These are phyloP conservation scores for Sporothrix euskadiensis DNA, from an alignment of 2,329 filamentous ascomycete genomes.

Conservation along the genomic window DNA sequence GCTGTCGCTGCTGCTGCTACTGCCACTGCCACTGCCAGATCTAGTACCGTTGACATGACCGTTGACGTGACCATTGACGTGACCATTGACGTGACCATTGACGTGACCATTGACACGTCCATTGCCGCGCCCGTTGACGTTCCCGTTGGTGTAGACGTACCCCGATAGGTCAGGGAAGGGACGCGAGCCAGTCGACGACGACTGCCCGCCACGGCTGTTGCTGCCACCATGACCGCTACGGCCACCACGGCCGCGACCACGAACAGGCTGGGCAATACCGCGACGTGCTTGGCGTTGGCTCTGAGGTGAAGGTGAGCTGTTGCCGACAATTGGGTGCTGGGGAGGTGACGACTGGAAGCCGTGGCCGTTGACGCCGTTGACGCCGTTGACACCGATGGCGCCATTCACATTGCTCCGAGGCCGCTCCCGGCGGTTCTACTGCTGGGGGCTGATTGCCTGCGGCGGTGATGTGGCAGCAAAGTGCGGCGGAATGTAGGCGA, in stretches of 20 bases:
- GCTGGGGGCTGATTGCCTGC: neutral
- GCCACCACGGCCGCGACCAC: neutral
- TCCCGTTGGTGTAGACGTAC: neutral
- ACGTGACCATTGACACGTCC: too few species aligned
- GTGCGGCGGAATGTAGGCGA: neutral
- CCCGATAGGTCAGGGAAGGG: neutral
- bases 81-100: too few species aligned
- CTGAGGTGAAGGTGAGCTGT: too few species aligned
- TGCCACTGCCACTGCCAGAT: neutral
- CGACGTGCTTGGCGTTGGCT: neutral
- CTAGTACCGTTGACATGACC: too few species aligned
- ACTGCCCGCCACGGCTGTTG: neutral
- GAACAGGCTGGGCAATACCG: neutral
- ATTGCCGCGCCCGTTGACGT: too few species aligned
- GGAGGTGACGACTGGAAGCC: neutral
- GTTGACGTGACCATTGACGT: neutral
- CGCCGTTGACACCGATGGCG: neutral
- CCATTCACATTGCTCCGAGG: neutral
- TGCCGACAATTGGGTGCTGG: too few species aligned
- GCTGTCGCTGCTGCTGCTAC: neutral
- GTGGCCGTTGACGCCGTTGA: neutral
- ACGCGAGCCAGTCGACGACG: neutral
- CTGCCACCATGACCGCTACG: neutral
- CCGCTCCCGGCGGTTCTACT: neutral
- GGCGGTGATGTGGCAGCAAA: too few species aligned